Base-by-base conservation (phyloP, 179 eudicot genomes). In the Vitellaria paradoxa region DNA sequence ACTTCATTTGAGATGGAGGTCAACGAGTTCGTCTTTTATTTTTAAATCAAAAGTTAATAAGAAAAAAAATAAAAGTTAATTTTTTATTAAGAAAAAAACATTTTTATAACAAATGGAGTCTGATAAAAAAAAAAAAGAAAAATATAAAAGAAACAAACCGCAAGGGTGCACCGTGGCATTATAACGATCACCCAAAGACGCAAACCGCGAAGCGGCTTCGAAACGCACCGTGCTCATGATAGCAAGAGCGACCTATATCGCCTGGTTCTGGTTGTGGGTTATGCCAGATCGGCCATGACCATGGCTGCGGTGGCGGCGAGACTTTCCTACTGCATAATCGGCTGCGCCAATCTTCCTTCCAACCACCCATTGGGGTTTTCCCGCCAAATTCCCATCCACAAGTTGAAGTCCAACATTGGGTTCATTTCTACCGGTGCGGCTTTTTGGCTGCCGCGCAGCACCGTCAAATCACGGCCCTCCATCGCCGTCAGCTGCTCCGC, bases 401-500 rank as follows among this genome's bases (percentile, higher is more conserved):
- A 72, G 24, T n/a, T 60, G 65, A 65, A 61, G 12, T 23, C 42
- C 49, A 65, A 18, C 68, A 55, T 57, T 46, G 46, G 62, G 17
- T 71, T 70, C 52, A 21, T 47, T 68, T 49, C 75, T 40, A 12
- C n/a, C 67, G 26, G 2, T 42, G 40, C 73, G 20, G n/a, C 71
- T 59, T 49, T 65, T 11, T 78, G 66, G 42, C 26, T 17, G 5
- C 12, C 42, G 21, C 80, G 57, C 49, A 56, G 76, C 42, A 42
- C 72, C 30, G 4, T 56, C 24, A 77, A 42, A 7, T 11, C 26
- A 55, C 37, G 6, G 9, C 72, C 68, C 57, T 73, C 66, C 77
- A 5, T 64, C 68, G 11, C 75, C 68, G 13, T 87, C 79, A 52
- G 81, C 56, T 91, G 97, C 77, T 90, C 86, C 73, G 90, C 98